phyloP scores from a whole-genome alignment of 225 moss, liverwort and hornwort species.

The Asterella californica region DNA sequence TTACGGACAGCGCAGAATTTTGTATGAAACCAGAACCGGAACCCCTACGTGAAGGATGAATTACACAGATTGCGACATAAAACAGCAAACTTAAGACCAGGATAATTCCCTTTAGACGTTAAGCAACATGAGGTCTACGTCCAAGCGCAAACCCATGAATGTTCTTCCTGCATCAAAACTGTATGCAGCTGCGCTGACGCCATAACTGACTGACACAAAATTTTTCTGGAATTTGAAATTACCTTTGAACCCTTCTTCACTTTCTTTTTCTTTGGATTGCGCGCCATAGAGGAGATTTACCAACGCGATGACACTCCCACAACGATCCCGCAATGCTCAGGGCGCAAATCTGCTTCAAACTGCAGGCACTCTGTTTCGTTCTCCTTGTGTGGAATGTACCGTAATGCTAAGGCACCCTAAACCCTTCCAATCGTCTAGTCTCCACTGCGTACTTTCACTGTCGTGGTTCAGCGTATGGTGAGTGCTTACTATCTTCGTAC shows the following conservation, averaged over 20 bases:
- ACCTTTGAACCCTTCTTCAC: conserved; percentile 28
- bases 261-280: conserved; percentile 41
- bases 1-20: no score
- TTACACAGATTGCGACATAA: no score
- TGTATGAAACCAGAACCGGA: no score
- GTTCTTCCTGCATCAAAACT: not conserved
- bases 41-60: no score
- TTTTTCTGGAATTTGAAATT: not conserved
- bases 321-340: not conserved
- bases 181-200: not conserved
- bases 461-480: no score
- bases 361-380: not conserved
- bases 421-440: not conserved
- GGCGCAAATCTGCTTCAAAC: not conserved
- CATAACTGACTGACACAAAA: not conserved
- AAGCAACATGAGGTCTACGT: no score
- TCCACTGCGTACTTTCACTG: no score
- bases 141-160: no score
- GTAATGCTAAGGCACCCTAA: conserved; percentile 2
- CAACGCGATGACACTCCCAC: not conserved
- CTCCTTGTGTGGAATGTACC: not conserved
- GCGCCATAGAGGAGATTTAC: conserved; percentile 21
- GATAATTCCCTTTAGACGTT: no score
- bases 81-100: no score
- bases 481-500: no score